These are phyloP conservation scores for Botrytis fabae DNA, from an alignment of 2,329 filamentous ascomycete genomes.

Conservation along the genomic window DNA sequence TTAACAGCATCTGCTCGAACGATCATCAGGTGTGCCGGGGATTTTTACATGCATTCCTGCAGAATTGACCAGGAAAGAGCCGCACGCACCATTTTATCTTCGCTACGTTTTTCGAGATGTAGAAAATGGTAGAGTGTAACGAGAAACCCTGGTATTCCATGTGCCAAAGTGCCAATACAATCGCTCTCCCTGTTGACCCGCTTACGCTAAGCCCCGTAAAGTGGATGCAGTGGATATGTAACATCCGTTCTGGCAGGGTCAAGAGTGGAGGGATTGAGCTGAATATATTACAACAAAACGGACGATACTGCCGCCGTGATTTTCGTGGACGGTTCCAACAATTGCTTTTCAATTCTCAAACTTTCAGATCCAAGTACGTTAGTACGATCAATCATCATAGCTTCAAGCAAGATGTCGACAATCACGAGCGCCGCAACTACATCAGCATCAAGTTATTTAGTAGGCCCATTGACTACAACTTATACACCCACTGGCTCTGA, in stretches of 20 bases:
- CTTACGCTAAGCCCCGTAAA: not conserved
- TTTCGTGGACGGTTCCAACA: not conserved
- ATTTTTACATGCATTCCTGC: not conserved
- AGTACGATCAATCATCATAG: not conserved
- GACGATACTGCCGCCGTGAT: not conserved
- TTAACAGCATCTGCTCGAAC: not conserved
- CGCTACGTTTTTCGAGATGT: not conserved
- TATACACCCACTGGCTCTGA: conserved; percentile 8
- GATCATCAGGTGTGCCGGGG: not conserved
- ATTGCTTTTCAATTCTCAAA: not conserved
- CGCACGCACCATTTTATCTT: not conserved
- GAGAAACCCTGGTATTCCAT: not conserved
- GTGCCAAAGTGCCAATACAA: conserved; percentile 8
- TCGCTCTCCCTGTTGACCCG: not conserved
- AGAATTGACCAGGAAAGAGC: not conserved
- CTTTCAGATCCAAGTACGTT: not conserved
- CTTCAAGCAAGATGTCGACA: not conserved
- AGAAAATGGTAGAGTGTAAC: not conserved
- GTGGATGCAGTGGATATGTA: not conserved
- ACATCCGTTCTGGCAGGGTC: not conserved
- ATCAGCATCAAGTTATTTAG: not conserved
- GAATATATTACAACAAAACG: conserved; percentile 11
- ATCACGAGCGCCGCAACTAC: not conserved
- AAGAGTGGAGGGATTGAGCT: conserved; percentile 12
- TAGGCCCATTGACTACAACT: conserved; percentile 10